Evolutionary conservation across 1,284 basidiomycete species (phyloP).

Genomic region (Rhodotorula sp.): DNA sequence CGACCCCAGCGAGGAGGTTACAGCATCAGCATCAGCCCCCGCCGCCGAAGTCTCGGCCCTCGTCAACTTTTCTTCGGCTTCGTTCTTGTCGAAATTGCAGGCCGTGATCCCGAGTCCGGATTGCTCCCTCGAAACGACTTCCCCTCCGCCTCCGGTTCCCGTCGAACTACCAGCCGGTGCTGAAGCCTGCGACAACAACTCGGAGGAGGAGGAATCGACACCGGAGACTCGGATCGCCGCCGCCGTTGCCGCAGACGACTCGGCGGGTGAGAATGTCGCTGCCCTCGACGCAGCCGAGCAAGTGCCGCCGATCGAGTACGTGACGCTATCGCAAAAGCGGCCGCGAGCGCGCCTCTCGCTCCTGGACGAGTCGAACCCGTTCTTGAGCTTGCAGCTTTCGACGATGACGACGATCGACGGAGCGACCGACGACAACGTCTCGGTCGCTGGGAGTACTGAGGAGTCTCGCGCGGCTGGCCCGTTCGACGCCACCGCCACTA

Average conservation of each 20-base stretch:
- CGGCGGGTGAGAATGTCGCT: neutral
- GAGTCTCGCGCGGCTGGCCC: too few relatives aligned
- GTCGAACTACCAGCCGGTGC: neutral
- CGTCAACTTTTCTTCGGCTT: constrained; percentile 6
- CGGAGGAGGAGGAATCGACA: neutral
- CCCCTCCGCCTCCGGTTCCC: neutral
- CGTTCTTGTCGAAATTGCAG: constrained; percentile 32
- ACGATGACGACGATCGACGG: neutral
- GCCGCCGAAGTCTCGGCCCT: constrained; percentile 4
- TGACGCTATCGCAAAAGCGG: neutral
- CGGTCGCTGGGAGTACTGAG: too few relatives aligned
- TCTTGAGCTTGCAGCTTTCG: neutral
- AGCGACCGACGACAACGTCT: neutral
- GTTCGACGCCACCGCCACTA: neutral
- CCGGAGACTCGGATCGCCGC: neutral
- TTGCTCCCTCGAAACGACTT: constrained; percentile 16
- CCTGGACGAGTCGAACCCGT: constrained; percentile 38
- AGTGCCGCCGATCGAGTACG: neutral
- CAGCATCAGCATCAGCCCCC: neutral
- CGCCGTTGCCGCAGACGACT: neutral
- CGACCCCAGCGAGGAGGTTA: neutral
- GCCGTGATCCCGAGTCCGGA: constrained; percentile 28
- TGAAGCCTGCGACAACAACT: too few relatives aligned
- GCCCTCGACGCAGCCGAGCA: too few relatives aligned
- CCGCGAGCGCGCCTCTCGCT: constrained; percentile 6